phyloP scores from a whole-genome alignment of 192 early-diverging fungal species.

The Entomortierella lignicola region DNA sequence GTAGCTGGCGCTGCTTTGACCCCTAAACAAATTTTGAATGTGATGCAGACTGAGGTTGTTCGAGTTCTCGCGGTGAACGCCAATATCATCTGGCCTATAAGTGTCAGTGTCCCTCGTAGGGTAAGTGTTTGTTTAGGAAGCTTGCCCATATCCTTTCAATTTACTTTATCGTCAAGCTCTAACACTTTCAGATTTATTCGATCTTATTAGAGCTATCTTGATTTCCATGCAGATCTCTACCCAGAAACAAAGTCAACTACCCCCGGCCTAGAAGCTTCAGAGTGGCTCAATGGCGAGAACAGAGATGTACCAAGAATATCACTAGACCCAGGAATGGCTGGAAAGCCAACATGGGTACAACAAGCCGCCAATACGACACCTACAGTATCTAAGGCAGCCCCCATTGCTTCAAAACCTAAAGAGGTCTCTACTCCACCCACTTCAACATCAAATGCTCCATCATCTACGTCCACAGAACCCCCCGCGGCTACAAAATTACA shows the following conservation, averaged over 20 bases:
- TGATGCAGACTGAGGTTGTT: conserved; percentile 78
- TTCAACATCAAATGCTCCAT: background rate
- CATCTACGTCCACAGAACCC: conserved; percentile 1
- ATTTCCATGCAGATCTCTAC: conserved; percentile 88
- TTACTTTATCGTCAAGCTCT: too few relatives aligned
- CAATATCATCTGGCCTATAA: conserved; percentile 76
- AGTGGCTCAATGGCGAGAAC: conserved; percentile 72
- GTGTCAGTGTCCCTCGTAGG: conserved; percentile 75
- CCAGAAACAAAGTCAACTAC: conserved; percentile 78
- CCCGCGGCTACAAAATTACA: background rate
- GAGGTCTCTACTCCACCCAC: background rate
- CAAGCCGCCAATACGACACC: background rate
- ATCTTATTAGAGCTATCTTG: conserved; percentile 69
- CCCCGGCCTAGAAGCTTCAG: conserved; percentile 63
- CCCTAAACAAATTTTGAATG: conserved; percentile 76
- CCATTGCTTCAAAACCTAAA: conserved; percentile 1
- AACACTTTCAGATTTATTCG: background rate
- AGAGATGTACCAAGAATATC: conserved; percentile 53
- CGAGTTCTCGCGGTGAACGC: conserved; percentile 69
- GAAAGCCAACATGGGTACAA: conserved; percentile 23
- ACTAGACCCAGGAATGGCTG: conserved; percentile 63
- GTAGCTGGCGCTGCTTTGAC: conserved; percentile 72
- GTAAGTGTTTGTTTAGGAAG: conserved; percentile 10
- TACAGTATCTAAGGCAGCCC: background rate
- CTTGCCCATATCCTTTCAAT: too few relatives aligned